Base-by-base conservation (phyloP, 345 rosid species). In the Dipteronia sinensis region DNA sequence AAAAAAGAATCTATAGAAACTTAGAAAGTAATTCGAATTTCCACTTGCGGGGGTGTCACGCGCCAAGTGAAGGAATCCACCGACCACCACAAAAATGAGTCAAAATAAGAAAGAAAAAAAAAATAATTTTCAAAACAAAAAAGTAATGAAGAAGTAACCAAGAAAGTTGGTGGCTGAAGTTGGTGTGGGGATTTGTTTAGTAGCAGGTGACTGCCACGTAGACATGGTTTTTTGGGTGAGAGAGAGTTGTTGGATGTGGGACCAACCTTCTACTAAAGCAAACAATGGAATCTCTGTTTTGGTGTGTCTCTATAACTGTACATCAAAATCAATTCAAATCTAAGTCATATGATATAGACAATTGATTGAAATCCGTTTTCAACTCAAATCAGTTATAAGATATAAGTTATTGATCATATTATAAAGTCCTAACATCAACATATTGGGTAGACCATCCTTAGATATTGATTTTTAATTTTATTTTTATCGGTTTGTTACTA, bases 81-180 rank as follows among this genome's bases (percentile, higher is more conserved):
- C 17, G 10, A 11, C 64, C 27, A 59, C 64, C 64, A 11, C 49
- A 10, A 38, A 3, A 40, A 27, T 22, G 17, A 63, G 19, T 44
- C 15, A 16, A 47, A 16, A 9, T 23, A 25, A 23, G 1, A 20
- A 25, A 3, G n/a, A 15, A 20, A 16, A 55, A 10, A 3, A 17
- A 10, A 20, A 38, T 61, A 38, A 72, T 38, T 12, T 20, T 12
- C 61, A 3, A 27, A 23, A 15, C 0, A 9, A 25, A 23, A 29
- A 34, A 34, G 15, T 61, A 65, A n/a, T 0, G 51, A 53, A 66
- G 65, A n/a, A 51, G 20, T 27, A 65, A 20, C 10, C 15, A 25
- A 20, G 72, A 25, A 47, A 69, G 84, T 82, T 70, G 84, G 82
- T 82, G 81, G 76, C 58, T 53, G 74, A 31, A 53, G 82, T 82